Percentiles rank a stretch among this genome's conserved stretches.
Evolutionary conservation across 2,329 filamentous ascomycete genomes (phyloP).

Genomic region (Talaromyces albobiverticillius): DNA sequence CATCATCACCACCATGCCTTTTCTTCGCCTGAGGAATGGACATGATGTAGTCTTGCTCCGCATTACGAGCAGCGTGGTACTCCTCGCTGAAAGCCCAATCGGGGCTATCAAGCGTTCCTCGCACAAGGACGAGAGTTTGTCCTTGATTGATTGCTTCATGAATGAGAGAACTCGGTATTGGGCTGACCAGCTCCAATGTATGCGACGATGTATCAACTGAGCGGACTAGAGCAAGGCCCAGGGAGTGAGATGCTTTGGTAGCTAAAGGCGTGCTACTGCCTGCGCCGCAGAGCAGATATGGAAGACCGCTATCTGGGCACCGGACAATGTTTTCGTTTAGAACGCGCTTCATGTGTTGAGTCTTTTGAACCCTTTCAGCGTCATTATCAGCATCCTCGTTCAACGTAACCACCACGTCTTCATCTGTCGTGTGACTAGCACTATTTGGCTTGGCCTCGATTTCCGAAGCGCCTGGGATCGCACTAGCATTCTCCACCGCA

Average conservation of each 20-base stretch:
- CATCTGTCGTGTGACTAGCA: conserved; percentile 12
- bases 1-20: conserved; percentile 9
- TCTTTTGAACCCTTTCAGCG: conserved; percentile 21
- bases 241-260: conserved; percentile 45
- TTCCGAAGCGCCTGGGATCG: conserved; percentile 22
- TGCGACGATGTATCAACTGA: conserved; percentile 37
- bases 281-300: conserved; percentile 48
- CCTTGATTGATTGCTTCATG: conserved; percentile 31
- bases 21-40: conserved; percentile 22
- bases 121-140: conserved; percentile 46
- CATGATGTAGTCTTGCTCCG: conserved; percentile 31
- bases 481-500: conserved; percentile 41
- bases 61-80: conserved; percentile 37
- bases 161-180: conserved; percentile 35
- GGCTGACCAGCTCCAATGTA: conserved; percentile 50
- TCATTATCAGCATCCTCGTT: conserved; percentile 7
- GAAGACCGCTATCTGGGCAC: conserved; percentile 45
- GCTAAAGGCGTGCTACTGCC: conserved; percentile 44
- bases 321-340: conserved; percentile 32
- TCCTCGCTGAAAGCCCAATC: conserved; percentile 46
- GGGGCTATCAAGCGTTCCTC: conserved; percentile 45
- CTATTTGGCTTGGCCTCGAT: not conserved
- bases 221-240: conserved; percentile 51
- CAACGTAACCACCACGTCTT: conserved; percentile 9
- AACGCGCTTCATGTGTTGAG: conserved; percentile 5